Conservation (phyloP, 352 stramenopile genomes). For the Pythium scleroteichum region DNA sequence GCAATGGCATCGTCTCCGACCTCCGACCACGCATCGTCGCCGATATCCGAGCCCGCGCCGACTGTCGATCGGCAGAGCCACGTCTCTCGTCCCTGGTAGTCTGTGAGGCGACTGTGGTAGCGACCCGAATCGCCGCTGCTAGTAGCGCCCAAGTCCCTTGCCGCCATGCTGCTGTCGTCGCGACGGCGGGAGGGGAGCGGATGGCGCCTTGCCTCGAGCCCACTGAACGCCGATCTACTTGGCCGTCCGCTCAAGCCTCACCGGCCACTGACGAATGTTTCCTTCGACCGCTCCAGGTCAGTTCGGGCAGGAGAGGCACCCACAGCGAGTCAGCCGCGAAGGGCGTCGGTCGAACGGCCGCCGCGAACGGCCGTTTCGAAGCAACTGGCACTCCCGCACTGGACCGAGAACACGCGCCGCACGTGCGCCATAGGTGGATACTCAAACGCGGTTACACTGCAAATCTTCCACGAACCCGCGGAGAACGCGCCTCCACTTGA, state of each 20-base stretch:
- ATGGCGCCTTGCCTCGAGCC: constrained; percentile 4
- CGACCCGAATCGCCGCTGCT: neutral
- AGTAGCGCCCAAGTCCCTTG: neutral
- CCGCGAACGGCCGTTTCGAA: constrained; percentile 14
- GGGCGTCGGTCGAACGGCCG: constrained; percentile 11
- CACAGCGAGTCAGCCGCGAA: constrained; percentile 12
- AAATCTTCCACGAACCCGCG: constrained; percentile 7
- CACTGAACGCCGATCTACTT: constrained; percentile 2
- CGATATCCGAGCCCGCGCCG: constrained; percentile 33
- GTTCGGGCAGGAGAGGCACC: neutral
- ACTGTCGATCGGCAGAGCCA: constrained; percentile 66
- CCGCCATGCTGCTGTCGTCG: constrained; percentile 4
- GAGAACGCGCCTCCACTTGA: neutral
- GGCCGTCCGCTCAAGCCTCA: neutral
- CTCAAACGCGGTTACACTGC: constrained; percentile 16
- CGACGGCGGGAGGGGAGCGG: neutral
- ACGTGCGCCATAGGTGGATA: neutral
- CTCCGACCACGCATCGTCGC: constrained; percentile 27
- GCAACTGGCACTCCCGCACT: constrained; percentile 17
- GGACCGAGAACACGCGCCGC: constrained; percentile 23
- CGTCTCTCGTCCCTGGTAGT: constrained; percentile 31
- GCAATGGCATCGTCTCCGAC: constrained; percentile 24
- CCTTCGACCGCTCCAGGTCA: no score
- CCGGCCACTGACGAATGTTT: constrained; percentile 10
- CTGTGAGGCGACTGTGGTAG: neutral